Conservation (phyloP, 179 eudicot species). For the Camellia oleifera region DNA sequence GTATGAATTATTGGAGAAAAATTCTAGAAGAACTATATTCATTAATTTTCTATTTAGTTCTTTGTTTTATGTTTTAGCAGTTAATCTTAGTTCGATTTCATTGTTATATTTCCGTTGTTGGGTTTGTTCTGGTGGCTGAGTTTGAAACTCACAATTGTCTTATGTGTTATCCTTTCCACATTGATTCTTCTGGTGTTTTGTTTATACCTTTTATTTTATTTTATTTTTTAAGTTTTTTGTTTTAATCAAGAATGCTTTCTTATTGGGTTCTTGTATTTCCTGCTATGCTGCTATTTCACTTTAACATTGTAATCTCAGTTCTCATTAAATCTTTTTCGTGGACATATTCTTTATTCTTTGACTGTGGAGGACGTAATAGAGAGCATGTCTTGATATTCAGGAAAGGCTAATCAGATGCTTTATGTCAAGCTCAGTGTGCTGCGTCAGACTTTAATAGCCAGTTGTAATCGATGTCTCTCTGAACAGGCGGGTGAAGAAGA, state of each 20-base stretch:
- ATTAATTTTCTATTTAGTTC: not conserved
- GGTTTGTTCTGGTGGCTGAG: not conserved
- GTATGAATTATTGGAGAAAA: not conserved
- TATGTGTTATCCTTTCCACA: not conserved
- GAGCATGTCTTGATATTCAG: not conserved
- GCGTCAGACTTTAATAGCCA: not conserved
- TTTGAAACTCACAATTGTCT: not conserved
- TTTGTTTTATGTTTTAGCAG: constrained; percentile 2
- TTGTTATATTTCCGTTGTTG: not conserved
- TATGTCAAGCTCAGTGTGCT: not conserved
- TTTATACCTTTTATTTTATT: not conserved
- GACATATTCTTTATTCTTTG: no score
- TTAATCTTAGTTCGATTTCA: constrained; percentile 2
- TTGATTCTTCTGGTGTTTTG: not conserved
- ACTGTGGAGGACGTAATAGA: not conserved
- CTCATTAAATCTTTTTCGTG: no score
- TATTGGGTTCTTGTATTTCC: not conserved
- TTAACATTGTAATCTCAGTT: no score
- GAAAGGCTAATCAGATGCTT: not conserved
- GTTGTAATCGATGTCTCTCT: not conserved
- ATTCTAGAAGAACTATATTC: not conserved
- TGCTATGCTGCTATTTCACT: not conserved
- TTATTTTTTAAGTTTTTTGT: not conserved
- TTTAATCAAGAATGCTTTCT: not conserved
- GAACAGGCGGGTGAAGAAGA: not conserved